A percentile compares a stretch with the other conserved stretches of the same genome.
Evolutionary conservation across 306 rosid species (phyloP).

Genomic region (Prinsepia uniflora): DNA sequence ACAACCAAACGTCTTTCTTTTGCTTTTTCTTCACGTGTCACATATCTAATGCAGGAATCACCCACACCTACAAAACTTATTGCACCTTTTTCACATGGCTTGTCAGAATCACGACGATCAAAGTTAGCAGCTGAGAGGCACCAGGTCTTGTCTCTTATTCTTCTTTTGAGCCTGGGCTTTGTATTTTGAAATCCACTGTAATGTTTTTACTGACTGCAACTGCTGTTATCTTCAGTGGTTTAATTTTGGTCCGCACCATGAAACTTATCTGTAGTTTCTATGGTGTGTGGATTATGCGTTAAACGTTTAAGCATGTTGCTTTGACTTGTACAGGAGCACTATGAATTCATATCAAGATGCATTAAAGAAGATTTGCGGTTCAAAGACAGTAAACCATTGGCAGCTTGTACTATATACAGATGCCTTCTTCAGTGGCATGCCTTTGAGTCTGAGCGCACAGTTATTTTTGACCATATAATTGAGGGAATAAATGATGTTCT

Average conservation of each 20-base stretch:
- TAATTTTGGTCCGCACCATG: background rate
- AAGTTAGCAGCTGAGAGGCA: constrained; percentile 72
- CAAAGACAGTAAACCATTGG: constrained; percentile 77
- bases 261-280: background rate
- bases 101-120: constrained; percentile 76
- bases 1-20: background rate
- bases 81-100: constrained; percentile 47
- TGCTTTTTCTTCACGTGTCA: constrained; percentile 4
- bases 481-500: constrained; percentile 81
- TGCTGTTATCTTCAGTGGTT: background rate
- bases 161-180: constrained; percentile 4
- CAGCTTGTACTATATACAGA: constrained; percentile 78
- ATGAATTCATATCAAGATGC: constrained; percentile 78
- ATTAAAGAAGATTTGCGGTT: constrained; percentile 85
- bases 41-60: constrained; percentile 60
- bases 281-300: background rate
- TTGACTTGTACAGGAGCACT: constrained; percentile 66
- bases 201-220: constrained; percentile 3
- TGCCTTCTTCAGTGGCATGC: constrained; percentile 99
- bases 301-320: background rate
- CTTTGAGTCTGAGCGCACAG: constrained; percentile 92
- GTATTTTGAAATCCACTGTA: constrained; percentile 6
- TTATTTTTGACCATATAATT: constrained; percentile 84
- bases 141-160: constrained; percentile 52
- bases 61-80: constrained; percentile 83